Evolutionary conservation across 2,329 filamentous ascomycete genomes (phyloP).

Genomic region (Neofusicoccum parvum): DNA sequence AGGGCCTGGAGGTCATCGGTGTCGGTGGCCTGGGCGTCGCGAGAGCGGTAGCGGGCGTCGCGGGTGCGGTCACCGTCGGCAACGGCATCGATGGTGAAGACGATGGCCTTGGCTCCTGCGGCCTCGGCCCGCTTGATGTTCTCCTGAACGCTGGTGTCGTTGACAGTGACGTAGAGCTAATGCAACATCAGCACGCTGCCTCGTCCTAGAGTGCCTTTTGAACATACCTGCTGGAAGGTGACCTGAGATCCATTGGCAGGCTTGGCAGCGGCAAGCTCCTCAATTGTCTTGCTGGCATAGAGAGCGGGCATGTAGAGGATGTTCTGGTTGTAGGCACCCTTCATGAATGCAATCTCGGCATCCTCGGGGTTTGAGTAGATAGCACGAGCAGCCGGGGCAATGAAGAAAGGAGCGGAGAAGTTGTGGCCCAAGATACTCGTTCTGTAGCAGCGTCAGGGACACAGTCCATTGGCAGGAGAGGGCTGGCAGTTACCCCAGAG

Average conservation of each 20-base stretch:
- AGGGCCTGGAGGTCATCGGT: constrained; percentile 32
- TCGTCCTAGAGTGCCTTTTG: neutral
- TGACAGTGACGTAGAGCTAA: constrained; percentile 42
- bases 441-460: neutral
- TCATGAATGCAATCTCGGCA: constrained; percentile 52
- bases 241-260: constrained; percentile 8
- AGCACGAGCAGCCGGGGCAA: constrained; percentile 46
- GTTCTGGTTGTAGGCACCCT: constrained; percentile 50
- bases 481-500: constrained; percentile 28
- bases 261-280: constrained; percentile 37
- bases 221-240: constrained; percentile 12
- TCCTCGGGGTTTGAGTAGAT: constrained; percentile 49
- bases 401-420: constrained; percentile 58
- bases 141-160: constrained; percentile 35
- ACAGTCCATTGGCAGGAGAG: too few relatives aligned
- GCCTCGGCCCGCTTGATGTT: constrained; percentile 36
- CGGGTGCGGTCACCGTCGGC: constrained; percentile 42
- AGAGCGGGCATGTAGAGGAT: constrained; percentile 55
- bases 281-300: constrained; percentile 23
- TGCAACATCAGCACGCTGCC: constrained; percentile 33
- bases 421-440: constrained; percentile 57
- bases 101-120: constrained; percentile 42
- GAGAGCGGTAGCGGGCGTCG: constrained; percentile 36
- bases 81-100: constrained; percentile 46
- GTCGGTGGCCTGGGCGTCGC: constrained; percentile 35